Evolutionary conservation across 129 eudicot genomes (phyloP), one percentile per base, ranked within the genome.

Genomic region (Lactuca sativa): DNA sequence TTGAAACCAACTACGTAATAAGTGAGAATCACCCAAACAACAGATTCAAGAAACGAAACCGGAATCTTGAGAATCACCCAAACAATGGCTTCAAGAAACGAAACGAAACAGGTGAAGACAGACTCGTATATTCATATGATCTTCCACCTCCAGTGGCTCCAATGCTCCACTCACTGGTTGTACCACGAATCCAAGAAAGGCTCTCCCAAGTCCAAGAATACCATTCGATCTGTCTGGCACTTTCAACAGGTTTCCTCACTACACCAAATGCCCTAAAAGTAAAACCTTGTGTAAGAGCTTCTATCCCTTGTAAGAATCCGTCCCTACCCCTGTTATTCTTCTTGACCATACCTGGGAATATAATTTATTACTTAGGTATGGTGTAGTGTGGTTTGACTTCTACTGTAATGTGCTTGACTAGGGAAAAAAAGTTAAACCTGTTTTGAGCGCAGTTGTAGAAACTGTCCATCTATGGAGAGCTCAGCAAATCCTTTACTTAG

Each of bases 211-310:
- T 72, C 99, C 99, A 62, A 93, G 82, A 76, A 93, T 80, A 37
- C 99, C 99, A 72, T 93, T 21, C n/a, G n/a, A n/a, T 90, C 76
- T 93, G 90, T 78, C 99, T 76, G 44, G 97, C 99, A 77, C 93
- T 90, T 77, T 87, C 97, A 52, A 93, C 86, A 56, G 99, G 99
- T 63, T 90, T 93, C 74, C 83, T 85, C 52, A 93, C 83, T 11
- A 93, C 97, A 15, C 99, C 99, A 12, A 97, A 85, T 49, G 90
- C 95, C 62, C 99, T 97, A 76, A 90, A 93, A 64, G 87, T 97
- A 80, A 93, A 71, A 71, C 99, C 99, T 83, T 93, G 99, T 53
- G 97, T 97, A 52, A 90, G 89, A 82, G 99, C 99, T 82, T 93
- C 99, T 5, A 97, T 93, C 75, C 99, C 99, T 87, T 93, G 97